phyloP scores from a whole-genome alignment of 305 asterid genomes.

The Solanum aculeatissimum region DNA sequence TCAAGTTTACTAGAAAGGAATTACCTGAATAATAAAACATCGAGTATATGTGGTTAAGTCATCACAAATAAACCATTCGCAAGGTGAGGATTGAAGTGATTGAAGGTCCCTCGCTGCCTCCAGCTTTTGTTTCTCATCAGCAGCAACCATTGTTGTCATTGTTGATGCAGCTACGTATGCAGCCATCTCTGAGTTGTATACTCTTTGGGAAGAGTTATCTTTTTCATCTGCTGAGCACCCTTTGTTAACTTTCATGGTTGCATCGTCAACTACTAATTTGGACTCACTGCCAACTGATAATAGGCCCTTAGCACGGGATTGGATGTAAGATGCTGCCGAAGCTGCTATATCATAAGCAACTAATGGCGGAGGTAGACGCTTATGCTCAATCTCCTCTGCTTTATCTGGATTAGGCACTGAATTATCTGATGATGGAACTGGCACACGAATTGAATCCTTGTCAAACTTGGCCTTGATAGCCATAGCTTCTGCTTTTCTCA shows the following conservation, averaged over 20 bases:
- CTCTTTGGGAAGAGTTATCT: neutral
- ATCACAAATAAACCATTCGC: conserved; percentile 86
- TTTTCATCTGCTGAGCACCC: conserved; percentile 10
- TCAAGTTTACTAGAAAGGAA: neutral
- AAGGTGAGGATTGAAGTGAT: conserved; percentile 73
- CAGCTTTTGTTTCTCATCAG: conserved; percentile 60
- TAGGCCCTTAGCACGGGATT: conserved; percentile 34
- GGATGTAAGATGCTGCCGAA: conserved; percentile 66
- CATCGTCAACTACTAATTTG: neutral
- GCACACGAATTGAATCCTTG: conserved; percentile 17
- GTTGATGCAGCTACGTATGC: conserved; percentile 77
- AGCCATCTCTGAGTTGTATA: conserved; percentile 54
- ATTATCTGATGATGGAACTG: neutral
- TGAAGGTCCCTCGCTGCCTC: conserved; percentile 78
- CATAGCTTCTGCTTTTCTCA: conserved; percentile 51
- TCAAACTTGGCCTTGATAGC: conserved; percentile 33
- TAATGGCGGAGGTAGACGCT: conserved; percentile 12
- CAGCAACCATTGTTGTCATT: conserved; percentile 89
- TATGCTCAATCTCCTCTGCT: conserved; percentile 5
- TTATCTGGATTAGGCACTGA: neutral
- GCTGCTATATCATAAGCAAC: conserved; percentile 79
- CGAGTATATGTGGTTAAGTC: conserved; percentile 63
- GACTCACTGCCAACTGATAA: conserved; percentile 16
- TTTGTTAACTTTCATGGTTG: neutral
- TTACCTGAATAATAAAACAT: conserved; percentile 73